phyloP scores from a whole-genome alignment of 441 rosid species.

The Erysimum cheiri region DNA sequence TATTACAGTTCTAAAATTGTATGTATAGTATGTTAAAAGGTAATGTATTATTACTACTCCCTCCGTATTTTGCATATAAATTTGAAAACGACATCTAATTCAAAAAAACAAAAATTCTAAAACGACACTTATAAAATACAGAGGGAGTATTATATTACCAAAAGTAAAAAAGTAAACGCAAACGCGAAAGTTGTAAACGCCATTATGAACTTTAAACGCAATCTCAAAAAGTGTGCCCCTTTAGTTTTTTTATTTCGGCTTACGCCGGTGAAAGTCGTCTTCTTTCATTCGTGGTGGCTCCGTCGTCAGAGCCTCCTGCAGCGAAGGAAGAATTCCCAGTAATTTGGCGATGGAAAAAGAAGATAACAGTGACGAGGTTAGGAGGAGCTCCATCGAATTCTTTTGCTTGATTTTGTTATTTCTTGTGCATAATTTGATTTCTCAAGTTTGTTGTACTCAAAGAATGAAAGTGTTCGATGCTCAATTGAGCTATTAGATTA shows the following conservation, averaged over 20 bases:
- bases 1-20: not conserved
- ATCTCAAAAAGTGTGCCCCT: not conserved
- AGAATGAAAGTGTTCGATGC: not conserved
- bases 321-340: not conserved
- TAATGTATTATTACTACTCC: too few species aligned
- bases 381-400: not conserved
- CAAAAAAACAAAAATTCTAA: too few species aligned
- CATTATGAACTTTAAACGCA: not conserved
- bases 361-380: slow-evolving; percentile 39
- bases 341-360: slow-evolving; percentile 32
- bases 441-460: not conserved
- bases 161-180: not conserved
- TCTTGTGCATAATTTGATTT: slow-evolving; percentile 22
- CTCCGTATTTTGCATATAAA: too few species aligned
- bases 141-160: too few species aligned
- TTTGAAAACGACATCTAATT: too few species aligned
- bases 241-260: not conserved
- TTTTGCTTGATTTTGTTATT: slow-evolving; percentile 3
- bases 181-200: not conserved
- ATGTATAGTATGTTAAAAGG: too few species aligned
- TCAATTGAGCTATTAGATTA: slow-evolving; percentile 21
- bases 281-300: slow-evolving; percentile 13
- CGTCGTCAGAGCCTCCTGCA: slow-evolving; percentile 24
- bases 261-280: slow-evolving; percentile 9
- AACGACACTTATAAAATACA: too few species aligned